These are phyloP conservation scores for Bertia moriformis DNA, from an alignment of 2,329 filamentous ascomycete species.

Conservation along the genomic window DNA sequence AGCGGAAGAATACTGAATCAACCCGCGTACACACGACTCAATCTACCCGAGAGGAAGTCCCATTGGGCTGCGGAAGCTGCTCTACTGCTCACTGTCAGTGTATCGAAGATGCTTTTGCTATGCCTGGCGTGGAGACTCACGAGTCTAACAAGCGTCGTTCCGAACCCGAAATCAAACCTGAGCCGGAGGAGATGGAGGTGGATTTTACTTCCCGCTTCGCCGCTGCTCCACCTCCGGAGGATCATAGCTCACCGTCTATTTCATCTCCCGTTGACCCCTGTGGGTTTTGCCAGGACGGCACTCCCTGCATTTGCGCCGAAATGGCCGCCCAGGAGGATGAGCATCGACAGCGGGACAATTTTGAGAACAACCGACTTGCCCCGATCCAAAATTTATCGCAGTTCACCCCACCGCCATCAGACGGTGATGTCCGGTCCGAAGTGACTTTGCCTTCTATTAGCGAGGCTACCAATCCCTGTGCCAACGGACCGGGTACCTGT, in stretches of 20 bases:
- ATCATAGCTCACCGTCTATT: constrained; percentile 8
- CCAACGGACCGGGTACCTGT: constrained; percentile 64
- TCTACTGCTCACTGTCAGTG: neutral
- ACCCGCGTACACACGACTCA: neutral
- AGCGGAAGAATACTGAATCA: too few relatives aligned
- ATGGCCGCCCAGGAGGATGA: constrained; percentile 13
- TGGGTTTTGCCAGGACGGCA: constrained; percentile 71
- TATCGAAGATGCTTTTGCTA: neutral
- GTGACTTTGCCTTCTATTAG: constrained; percentile 20
- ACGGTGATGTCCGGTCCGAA: constrained; percentile 9
- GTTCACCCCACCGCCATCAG: constrained; percentile 1
- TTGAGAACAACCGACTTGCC: constrained; percentile 1
- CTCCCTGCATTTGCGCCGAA: constrained; percentile 70
- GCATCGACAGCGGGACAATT: constrained; percentile 1
- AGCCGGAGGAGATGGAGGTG: constrained; percentile 11
- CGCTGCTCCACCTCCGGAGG: constrained; percentile 22
- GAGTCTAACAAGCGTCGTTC: neutral
- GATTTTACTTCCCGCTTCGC: constrained; percentile 41
- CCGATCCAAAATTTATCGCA: neutral
- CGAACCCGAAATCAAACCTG: constrained; percentile 1
- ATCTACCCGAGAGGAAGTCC: neutral
- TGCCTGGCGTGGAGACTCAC: neutral
- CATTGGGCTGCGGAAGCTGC: neutral
- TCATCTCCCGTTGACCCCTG: constrained; percentile 41
- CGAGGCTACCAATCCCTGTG: constrained; percentile 31